These are phyloP conservation scores for Eutrema yunnanense DNA, from an alignment of 345 rosid genomes.

Conservation along the genomic window DNA sequence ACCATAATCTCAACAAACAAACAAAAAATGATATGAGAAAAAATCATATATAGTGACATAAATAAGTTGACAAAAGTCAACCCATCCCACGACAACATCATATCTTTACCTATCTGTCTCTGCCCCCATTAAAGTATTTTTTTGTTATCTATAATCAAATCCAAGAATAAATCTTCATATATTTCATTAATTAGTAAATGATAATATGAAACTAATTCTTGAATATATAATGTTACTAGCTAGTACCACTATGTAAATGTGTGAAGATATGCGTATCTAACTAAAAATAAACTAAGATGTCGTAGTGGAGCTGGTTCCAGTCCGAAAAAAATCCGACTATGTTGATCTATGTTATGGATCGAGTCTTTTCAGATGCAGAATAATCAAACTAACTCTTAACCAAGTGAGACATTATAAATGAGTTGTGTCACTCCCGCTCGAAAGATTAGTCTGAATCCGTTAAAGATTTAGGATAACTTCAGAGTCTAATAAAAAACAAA, in stretches of 20 bases:
- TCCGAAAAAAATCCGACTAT: too few relatives aligned
- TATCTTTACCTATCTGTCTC: slow-evolving; percentile 16
- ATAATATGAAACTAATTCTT: not conserved
- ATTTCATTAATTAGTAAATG: not conserved
- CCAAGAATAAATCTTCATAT: not conserved
- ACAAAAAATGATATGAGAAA: not conserved
- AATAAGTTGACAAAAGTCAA: slow-evolving; percentile 33
- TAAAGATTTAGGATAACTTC: too few relatives aligned
- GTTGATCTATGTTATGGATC: too few relatives aligned
- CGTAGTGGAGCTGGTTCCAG: too few relatives aligned
- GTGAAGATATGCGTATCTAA: slow-evolving; percentile 22
- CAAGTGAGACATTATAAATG: too few relatives aligned
- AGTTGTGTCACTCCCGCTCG: too few relatives aligned
- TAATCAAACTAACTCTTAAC: too few relatives aligned
- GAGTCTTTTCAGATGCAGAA: too few relatives aligned
- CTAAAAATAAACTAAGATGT: not conserved
- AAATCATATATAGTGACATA: not conserved
- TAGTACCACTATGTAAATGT: not conserved
- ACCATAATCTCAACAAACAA: not conserved
- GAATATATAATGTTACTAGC: not conserved
- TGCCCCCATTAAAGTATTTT: not conserved
- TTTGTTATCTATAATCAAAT: not conserved
- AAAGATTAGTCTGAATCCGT: too few relatives aligned
- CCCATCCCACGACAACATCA: slow-evolving; percentile 23
- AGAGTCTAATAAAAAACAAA: too few relatives aligned